Evolutionary conservation across 31 red algal species (phyloP), one percentile per base, ranked within the genome.

Genomic region (Asparagopsis taxiformis): DNA sequence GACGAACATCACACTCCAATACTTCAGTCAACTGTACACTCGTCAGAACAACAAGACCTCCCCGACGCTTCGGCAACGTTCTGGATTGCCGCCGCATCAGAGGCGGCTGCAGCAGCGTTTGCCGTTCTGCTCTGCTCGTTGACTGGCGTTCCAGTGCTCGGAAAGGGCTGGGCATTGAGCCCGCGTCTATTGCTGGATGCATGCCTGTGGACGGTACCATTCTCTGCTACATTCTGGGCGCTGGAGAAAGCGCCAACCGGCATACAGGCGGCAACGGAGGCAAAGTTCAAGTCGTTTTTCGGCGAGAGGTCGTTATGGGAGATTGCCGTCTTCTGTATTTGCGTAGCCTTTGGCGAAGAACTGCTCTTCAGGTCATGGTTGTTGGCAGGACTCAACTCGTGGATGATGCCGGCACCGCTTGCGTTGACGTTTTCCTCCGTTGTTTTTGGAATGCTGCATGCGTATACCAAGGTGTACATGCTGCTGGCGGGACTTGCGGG

Each of bases 401-500:
- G 34, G 5, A 4, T n/a, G 31, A 10, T 41, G 64, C 11, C 13
- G 31, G 22, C 37, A 0, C n/a, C 3, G 4, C 3, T 68, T 3
- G 64, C 64, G 7, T 48, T 68, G 8, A 21, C 49, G 10, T 19
- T 31, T 13, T 44, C 32, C 21, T 26, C 20, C 23, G 5, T 68
- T 0, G 38, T 68, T 36, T 68, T 68, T 68, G 64, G 64, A 10
- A 39, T 68, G 5, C 30, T 68, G 31, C 64, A 68, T 19, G 31
- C 64, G 11, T 68, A 68, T 68, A 48, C 64, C 3, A 43, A 28
- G 19, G 64, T 68, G 10, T 68, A 68, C 34, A 68, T 68, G 64
- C 5, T 68, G 64, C 8, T 68, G 35, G 64, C 64, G 35, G 7
- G 36, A 21, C 17, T 68, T 5, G 64, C 64, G 3, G 64, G 64